A percentile compares a stretch with the other conserved stretches of the same genome.
Conservation (phyloP, 306 rosid species). For the Malus fusca region DNA sequence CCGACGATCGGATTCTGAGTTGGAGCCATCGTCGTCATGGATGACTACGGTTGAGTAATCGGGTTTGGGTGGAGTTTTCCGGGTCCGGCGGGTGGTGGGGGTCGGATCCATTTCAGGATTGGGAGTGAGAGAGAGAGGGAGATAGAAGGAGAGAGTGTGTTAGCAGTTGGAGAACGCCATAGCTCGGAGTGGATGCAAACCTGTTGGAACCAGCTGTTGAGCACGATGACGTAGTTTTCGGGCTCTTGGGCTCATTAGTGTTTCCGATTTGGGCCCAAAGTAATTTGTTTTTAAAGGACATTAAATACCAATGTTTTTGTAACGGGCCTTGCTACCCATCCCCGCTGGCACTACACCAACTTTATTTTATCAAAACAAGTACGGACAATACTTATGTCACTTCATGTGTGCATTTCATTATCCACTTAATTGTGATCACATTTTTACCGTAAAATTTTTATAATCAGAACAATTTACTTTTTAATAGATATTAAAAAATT, state of each 20-base stretch:
- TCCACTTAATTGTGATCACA: too few species aligned
- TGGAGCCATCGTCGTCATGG: conserved; percentile 46
- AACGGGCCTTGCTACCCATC: background rate
- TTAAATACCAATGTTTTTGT: background rate
- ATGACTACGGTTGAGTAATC: conserved; percentile 76
- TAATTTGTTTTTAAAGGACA: background rate
- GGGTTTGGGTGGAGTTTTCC: conserved; percentile 38
- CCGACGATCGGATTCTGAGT: conserved; percentile 19
- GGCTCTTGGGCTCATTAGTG: background rate
- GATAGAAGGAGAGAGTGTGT: background rate
- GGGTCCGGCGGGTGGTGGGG: conserved; percentile 33
- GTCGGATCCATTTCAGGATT: conserved; percentile 51
- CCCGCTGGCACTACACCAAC: background rate
- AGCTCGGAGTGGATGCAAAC: background rate
- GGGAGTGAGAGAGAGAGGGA: background rate
- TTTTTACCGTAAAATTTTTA: too few species aligned
- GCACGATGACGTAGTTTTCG: background rate
- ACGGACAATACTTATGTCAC: too few species aligned
- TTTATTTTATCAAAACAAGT: too few species aligned
- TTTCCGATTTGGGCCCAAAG: background rate
- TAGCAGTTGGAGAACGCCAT: background rate
- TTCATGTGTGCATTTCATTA: too few species aligned
- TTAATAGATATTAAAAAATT: too few species aligned
- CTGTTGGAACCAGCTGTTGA: conserved; percentile 14
- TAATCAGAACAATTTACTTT: too few species aligned